phyloP scores from a whole-genome alignment of 495 filamentous ascomycete genomes.

The Chaetomium tenue region DNA sequence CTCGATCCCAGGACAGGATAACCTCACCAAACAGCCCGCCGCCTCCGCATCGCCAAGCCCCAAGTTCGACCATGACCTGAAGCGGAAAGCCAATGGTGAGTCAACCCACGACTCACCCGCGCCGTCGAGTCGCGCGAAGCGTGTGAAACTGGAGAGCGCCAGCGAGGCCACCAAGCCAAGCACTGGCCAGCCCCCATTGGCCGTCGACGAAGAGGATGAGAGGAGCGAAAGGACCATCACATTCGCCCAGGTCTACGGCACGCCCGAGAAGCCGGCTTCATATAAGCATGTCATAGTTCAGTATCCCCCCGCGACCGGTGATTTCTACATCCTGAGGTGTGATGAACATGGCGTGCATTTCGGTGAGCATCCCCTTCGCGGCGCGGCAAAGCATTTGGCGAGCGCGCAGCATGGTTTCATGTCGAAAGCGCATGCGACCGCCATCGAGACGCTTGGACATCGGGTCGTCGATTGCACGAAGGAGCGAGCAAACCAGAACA shows the following conservation, averaged over 20 bases:
- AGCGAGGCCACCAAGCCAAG: not conserved
- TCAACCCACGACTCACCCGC: conserved; percentile 1
- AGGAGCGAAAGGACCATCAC: conserved; percentile 30
- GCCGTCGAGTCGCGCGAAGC: conserved; percentile 4
- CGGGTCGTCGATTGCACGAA: conserved; percentile 36
- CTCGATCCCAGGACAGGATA: not conserved
- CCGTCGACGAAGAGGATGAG: not conserved
- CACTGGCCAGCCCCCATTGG: not conserved
- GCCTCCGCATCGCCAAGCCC: not conserved
- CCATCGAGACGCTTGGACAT: conserved; percentile 40
- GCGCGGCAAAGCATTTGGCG: conserved; percentile 47
- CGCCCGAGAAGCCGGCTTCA: conserved; percentile 30
- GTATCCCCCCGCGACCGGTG: conserved; percentile 26
- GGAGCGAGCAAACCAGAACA: conserved; percentile 36
- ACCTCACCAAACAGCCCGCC: not conserved
- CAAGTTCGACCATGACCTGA: not conserved
- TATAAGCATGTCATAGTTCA: conserved; percentile 46
- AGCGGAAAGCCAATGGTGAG: conserved; percentile 14
- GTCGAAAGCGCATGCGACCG: conserved; percentile 34
- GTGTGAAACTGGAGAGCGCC: conserved; percentile 1
- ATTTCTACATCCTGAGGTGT: conserved; percentile 47
- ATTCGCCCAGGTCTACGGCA: conserved; percentile 44
- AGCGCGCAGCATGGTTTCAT: conserved; percentile 37
- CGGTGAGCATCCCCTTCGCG: conserved; percentile 38
- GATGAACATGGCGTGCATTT: conserved; percentile 46